Evolutionary conservation across 164 flowering plant species (phyloP).

Genomic region (Stephania japonica): DNA sequence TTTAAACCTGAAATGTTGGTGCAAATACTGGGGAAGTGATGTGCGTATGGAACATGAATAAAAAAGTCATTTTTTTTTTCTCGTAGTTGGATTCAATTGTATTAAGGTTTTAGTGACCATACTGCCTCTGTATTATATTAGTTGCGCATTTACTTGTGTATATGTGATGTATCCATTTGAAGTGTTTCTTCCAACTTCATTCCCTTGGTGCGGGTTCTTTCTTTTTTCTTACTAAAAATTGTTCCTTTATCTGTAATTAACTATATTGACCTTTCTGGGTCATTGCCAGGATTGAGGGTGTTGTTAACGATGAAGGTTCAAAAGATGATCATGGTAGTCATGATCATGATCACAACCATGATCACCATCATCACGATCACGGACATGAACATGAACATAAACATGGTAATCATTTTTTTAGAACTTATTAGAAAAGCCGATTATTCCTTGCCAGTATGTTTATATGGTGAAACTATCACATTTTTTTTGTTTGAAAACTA

Average conservation of each 20-base stretch:
- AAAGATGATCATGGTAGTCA: conserved; percentile 44
- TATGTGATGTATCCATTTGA: background rate
- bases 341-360: conserved; percentile 50
- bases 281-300: conserved; percentile 53
- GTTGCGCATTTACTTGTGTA: background rate
- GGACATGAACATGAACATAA: conserved; percentile 38
- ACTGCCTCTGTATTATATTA: background rate
- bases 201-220: background rate
- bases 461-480: background rate
- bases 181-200: background rate
- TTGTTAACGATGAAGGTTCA: conserved; percentile 48
- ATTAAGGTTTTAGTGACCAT: background rate
- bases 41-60: no score
- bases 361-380: conserved; percentile 28
- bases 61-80: no score
- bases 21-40: no score
- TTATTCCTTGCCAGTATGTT: background rate
- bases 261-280: background rate
- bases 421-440: background rate
- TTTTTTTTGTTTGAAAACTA: no score
- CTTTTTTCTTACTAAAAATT: background rate
- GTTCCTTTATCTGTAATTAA: no score
- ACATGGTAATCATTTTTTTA: conserved; percentile 39
- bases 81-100: background rate
- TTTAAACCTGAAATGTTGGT: no score